phyloP scores from a whole-genome alignment of 768 basidiomycete genomes.

The Lanmaoa rubissima region DNA sequence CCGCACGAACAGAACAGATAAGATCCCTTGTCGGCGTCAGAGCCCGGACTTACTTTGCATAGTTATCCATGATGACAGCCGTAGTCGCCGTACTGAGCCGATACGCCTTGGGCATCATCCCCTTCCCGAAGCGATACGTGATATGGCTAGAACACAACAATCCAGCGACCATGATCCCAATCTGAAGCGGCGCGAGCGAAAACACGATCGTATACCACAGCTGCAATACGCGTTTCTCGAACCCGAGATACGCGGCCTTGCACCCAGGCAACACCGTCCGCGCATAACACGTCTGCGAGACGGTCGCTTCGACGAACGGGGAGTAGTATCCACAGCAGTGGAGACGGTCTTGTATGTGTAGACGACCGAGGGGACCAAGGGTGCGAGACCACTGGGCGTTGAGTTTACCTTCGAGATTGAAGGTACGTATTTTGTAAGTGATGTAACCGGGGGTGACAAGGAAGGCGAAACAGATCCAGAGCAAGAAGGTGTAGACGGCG shows the following conservation, averaged over 20 bases:
- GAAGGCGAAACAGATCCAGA: constrained; percentile 72
- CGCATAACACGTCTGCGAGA: constrained; percentile 71
- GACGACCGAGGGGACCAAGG: constrained; percentile 57
- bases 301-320: constrained; percentile 77
- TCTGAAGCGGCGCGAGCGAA: constrained; percentile 64
- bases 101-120: constrained; percentile 85
- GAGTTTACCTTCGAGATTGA: constrained; percentile 81
- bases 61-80: constrained; percentile 84
- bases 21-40: too few species aligned
- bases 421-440: constrained; percentile 69
- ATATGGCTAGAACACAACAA: constrained; percentile 80
- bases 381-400: constrained; percentile 72
- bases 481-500: constrained; percentile 65
- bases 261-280: constrained; percentile 72
- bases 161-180: constrained; percentile 58
- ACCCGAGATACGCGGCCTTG: constrained; percentile 59
- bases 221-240: constrained; percentile 52
- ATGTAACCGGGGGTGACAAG: constrained; percentile 76
- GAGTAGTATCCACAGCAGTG: constrained; percentile 80
- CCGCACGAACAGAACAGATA: background rate
- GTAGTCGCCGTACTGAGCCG: constrained; percentile 69
- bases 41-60: constrained; percentile 54
- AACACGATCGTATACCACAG: constrained; percentile 69
- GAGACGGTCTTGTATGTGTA: constrained; percentile 71
- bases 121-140: constrained; percentile 85